Percentiles rank a stretch among this genome's conserved stretches.
phyloP scores from a whole-genome alignment of 495 filamentous ascomycete species.

The Hypomontagnella monticulosa region DNA sequence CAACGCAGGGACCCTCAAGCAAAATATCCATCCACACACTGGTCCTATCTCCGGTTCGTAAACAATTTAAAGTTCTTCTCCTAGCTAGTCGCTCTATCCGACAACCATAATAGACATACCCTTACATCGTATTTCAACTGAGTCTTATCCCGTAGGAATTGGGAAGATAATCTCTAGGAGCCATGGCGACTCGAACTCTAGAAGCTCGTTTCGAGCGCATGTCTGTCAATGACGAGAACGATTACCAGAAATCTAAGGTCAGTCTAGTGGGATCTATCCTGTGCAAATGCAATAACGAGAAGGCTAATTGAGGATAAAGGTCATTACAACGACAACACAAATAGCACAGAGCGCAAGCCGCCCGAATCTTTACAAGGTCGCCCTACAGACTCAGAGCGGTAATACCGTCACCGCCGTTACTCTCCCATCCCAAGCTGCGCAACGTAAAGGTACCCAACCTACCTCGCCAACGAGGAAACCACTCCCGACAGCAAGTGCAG shows the following conservation, averaged over 20 bases:
- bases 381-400: slow-evolving; percentile 72
- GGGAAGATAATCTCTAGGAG: background rate
- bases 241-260: slow-evolving; percentile 80
- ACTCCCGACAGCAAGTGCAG: slow-evolving; percentile 48
- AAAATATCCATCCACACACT: no score
- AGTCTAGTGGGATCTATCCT: slow-evolving; percentile 10
- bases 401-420: slow-evolving; percentile 69
- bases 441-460: slow-evolving; percentile 52
- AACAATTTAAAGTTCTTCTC: no score
- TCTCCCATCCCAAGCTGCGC: slow-evolving; percentile 71
- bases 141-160: no score
- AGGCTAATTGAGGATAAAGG: slow-evolving; percentile 54
- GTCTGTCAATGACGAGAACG: slow-evolving; percentile 84
- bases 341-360: slow-evolving; percentile 68
- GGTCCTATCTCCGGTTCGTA: no score
- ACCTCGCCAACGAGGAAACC: slow-evolving; percentile 50
- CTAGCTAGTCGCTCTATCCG: no score
- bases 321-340: slow-evolving; percentile 64
- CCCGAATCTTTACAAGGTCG: slow-evolving; percentile 80
- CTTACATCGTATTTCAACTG: no score
- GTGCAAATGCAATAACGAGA: slow-evolving; percentile 1
- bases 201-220: slow-evolving; percentile 85
- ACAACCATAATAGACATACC: no score
- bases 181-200: slow-evolving; percentile 63
- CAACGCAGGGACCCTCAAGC: no score